Evolutionary conservation across 2,329 filamentous ascomycete species (phyloP).

Genomic region (Paecilomyces sp.): DNA sequence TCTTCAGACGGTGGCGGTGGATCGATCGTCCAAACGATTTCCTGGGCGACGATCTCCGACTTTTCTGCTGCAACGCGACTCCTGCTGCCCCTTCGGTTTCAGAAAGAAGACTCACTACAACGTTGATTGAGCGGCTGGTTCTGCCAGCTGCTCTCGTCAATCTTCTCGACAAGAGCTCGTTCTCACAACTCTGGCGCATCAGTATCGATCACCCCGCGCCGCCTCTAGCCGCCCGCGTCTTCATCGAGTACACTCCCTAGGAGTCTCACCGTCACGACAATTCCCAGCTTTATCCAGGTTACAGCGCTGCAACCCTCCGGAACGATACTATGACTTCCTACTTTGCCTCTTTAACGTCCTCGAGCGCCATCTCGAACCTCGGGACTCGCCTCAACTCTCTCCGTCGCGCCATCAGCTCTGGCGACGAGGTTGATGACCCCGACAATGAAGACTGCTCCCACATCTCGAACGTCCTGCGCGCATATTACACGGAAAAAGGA

Average conservation of each 20-base stretch:
- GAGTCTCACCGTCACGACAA: not conserved
- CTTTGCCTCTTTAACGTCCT: slow-evolving; percentile 59
- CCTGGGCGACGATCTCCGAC: not conserved
- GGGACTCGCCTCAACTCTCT: slow-evolving; percentile 52
- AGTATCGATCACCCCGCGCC: not conserved
- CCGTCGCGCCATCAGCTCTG: slow-evolving; percentile 39
- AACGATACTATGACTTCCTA: slow-evolving; percentile 62
- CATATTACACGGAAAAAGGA: slow-evolving; percentile 87
- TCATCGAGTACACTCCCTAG: not conserved
- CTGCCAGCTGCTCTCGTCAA: slow-evolving; percentile 12
- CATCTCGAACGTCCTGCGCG: slow-evolving; percentile 84
- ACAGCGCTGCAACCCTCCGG: not conserved
- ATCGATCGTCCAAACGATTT: not conserved
- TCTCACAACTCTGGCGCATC: not conserved
- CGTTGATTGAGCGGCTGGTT: slow-evolving; percentile 6
- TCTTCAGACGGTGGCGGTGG: not conserved
- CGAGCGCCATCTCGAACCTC: slow-evolving; percentile 44
- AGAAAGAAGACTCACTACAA: not conserved
- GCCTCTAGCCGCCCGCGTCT: not conserved
- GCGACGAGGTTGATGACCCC: slow-evolving; percentile 36
- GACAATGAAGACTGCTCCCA: slow-evolving; percentile 77
- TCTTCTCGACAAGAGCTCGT: slow-evolving; percentile 2
- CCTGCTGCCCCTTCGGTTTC: not conserved
- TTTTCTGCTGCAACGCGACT: not conserved
- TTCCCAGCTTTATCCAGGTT: not conserved